These are phyloP conservation scores for Saturnispora ahearnii DNA, from an alignment of 805 yeast genomes.

Conservation along the genomic window DNA sequence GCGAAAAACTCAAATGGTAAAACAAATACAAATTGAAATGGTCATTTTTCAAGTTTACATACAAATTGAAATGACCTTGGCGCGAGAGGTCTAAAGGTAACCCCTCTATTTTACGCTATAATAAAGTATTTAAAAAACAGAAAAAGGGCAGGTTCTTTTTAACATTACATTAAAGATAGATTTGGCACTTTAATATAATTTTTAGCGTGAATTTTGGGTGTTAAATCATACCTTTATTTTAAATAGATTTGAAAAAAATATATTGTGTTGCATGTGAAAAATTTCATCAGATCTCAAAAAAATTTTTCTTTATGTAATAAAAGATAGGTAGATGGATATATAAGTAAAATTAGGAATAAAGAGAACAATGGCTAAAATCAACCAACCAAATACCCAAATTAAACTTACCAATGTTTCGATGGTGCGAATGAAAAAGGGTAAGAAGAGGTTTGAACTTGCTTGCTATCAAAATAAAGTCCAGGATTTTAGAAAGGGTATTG, in stretches of 20 bases:
- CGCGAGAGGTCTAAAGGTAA: background rate
- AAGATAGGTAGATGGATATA: background rate
- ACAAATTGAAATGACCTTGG: constrained; percentile 3
- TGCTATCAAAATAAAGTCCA: constrained; percentile 96
- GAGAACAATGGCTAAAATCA: constrained; percentile 38
- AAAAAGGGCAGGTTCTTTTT: background rate
- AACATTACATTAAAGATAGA: background rate
- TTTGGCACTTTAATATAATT: background rate
- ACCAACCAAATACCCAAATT: constrained; percentile 85
- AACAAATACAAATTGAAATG: background rate
- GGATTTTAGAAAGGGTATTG: constrained; percentile 83
- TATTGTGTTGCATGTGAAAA: background rate
- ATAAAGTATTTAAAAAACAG: background rate
- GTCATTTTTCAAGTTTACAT: background rate
- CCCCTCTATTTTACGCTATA: background rate
- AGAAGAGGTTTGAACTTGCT: constrained; percentile 87
- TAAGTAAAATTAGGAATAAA: background rate
- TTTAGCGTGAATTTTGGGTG: background rate
- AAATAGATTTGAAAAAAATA: no score
- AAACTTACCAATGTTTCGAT: constrained; percentile 89
- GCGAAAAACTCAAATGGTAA: background rate
- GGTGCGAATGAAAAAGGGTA: constrained; percentile 84
- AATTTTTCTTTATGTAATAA: background rate
- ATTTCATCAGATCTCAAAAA: background rate
- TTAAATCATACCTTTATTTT: background rate